A percentile compares a stretch with the other conserved stretches of the same genome.
Evolutionary conservation across 768 basidiomycete genomes (phyloP).

Genomic region (Russula olivacea): DNA sequence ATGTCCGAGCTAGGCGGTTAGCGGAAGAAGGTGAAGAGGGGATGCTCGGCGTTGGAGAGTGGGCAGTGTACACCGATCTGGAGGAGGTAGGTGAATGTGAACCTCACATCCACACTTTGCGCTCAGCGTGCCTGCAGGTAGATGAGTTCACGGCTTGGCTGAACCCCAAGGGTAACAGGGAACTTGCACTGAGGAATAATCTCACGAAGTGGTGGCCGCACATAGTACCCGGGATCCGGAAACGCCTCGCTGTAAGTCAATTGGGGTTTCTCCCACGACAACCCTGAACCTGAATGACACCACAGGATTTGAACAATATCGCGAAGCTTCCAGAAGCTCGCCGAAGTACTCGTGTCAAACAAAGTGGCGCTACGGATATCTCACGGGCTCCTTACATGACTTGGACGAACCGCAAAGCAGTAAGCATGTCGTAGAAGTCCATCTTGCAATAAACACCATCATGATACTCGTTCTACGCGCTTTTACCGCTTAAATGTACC

Average conservation of each 20-base stretch:
- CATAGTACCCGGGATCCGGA: slow-evolving; percentile 71
- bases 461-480: slow-evolving; percentile 5
- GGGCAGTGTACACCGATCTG: slow-evolving; percentile 84
- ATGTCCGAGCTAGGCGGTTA: slow-evolving; percentile 51
- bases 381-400: slow-evolving; percentile 79
- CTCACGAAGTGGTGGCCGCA: slow-evolving; percentile 83
- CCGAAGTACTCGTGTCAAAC: slow-evolving; percentile 63
- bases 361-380: slow-evolving; percentile 50
- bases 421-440: slow-evolving; percentile 32
- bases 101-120: neutral
- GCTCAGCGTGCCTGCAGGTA: slow-evolving; percentile 43
- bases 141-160: slow-evolving; percentile 84
- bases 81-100: slow-evolving; percentile 63
- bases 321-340: slow-evolving; percentile 74
- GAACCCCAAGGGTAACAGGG: slow-evolving; percentile 86
- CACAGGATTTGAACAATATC: slow-evolving; percentile 61
- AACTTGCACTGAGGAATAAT: slow-evolving; percentile 68
- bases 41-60: slow-evolving; percentile 68
- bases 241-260: slow-evolving; percentile 61
- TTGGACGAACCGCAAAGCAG: slow-evolving; percentile 79
- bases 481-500: slow-evolving; percentile 6
- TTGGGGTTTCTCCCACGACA: neutral
- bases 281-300: slow-evolving; percentile 1
- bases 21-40: slow-evolving; percentile 81
- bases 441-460: slow-evolving; percentile 5